Base-by-base conservation (phyloP, 2,329 filamentous ascomycete genomes). In the Diplodia scrobiculata region DNA sequence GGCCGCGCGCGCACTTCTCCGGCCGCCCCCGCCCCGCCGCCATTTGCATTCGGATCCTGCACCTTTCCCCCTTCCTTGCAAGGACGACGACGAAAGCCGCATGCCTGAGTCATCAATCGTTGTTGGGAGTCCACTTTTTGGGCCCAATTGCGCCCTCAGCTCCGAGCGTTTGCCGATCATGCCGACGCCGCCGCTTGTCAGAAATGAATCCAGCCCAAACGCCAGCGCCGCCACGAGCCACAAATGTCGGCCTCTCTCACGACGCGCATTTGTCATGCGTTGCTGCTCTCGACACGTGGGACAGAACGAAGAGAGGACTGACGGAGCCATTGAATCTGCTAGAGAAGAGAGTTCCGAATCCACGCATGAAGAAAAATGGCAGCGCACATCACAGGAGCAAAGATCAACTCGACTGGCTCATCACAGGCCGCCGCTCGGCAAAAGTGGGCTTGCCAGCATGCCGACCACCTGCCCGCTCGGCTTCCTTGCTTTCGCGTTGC, bases 141-240 rank as follows among this genome's bases (percentile, higher is more conserved):
- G 54, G 17, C 58, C 58, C 41, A 51, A 62, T 19, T 29, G 54
- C 38, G 45, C 41, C 17, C 58, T 25, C 58, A 62, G 58, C 58
- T 62, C 58, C 58, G 58, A 62, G 58, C 58, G 58, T 62, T 62
- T 38, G 58, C 58, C 58, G 58, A 62, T 62, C 58, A 45, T 62
- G 58, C 58, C 58, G 58, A 62, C 48, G 41, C n/a, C 32, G 45
- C 58, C 27, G 58, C 45, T 19, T 45, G n/a, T 19, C n/a, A 45
- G n/a, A 45, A 45, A 45, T 10, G 17, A 45, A 45, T 45, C 41
- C 41, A 45, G 41, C 41, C 41, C 41, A 19, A 45, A n/a, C 41
- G 41, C 41, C n/a, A 45, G n/a, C 41, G 41, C 41, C 58, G 58
- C 45, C 19, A 34, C 45, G 5, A 29, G n/a, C n/a, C 58, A 36